Evolutionary conservation across 164 flowering plant genomes (phyloP).

Genomic region (Annona cherimola): DNA sequence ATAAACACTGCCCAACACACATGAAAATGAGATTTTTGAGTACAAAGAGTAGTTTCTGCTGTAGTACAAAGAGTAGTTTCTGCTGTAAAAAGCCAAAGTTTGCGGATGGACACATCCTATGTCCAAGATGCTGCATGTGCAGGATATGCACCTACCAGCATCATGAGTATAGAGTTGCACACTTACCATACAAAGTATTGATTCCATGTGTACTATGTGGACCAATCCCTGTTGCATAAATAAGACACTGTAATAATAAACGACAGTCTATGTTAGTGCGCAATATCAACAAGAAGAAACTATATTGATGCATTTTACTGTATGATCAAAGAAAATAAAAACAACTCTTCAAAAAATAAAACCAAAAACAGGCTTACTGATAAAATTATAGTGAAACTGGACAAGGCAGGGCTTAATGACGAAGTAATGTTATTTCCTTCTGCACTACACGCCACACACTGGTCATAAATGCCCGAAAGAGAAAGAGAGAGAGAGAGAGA

Average conservation of each 20-base stretch:
- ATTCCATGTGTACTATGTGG: conserved; percentile 4
- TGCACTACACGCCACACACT: conserved; percentile 19
- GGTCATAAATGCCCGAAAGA: not conserved
- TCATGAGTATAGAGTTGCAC: too few relatives aligned
- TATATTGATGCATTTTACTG: not conserved
- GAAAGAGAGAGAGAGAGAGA: not conserved
- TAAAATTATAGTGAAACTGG: conserved; percentile 19
- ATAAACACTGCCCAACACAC: too few relatives aligned
- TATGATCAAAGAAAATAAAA: too few relatives aligned
- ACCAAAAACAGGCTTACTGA: conserved; percentile 11
- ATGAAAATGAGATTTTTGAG: too few relatives aligned
- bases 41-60: too few relatives aligned
- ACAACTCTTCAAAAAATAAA: not conserved
- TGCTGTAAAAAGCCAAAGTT: too few relatives aligned
- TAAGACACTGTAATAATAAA: conserved; percentile 20
- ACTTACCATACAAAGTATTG: conserved; percentile 14
- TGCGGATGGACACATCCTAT: too few relatives aligned
- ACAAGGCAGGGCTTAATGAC: conserved; percentile 26
- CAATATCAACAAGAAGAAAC: not conserved
- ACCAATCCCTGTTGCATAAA: conserved; percentile 9
- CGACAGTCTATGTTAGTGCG: not conserved
- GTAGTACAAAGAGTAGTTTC: too few relatives aligned
- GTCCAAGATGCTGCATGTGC: too few relatives aligned
- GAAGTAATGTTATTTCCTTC: conserved; percentile 24
- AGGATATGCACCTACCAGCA: too few relatives aligned